phyloP scores from a whole-genome alignment of 768 basidiomycete species.

The Russula vinacea region DNA sequence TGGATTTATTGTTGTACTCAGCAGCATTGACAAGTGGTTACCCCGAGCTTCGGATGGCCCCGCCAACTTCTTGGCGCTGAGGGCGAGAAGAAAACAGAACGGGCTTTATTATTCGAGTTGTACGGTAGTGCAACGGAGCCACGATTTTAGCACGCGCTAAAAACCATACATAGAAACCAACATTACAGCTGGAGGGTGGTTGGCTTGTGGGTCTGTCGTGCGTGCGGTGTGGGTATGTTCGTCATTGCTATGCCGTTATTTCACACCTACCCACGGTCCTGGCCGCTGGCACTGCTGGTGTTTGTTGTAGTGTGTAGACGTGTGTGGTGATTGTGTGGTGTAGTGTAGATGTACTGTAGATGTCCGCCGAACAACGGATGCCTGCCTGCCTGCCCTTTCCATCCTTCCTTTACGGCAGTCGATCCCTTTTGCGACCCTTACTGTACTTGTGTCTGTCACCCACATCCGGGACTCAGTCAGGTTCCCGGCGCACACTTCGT shows the following conservation, averaged over 20 bases:
- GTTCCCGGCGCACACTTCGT: background rate
- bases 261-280: background rate
- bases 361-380: no score
- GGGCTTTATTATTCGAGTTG: background rate
- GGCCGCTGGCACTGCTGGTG: constrained; percentile 5
- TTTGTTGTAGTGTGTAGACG: background rate
- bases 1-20: background rate
- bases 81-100: background rate
- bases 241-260: constrained; percentile 22
- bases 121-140: background rate
- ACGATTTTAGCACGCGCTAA: background rate
- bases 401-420: no score
- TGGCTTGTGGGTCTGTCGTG: background rate
- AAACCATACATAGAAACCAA: no score
- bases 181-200: no score
- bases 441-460: no score
- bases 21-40: background rate
- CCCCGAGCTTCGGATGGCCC: background rate
- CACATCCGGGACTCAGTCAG: no score
- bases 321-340: no score
- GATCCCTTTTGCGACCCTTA: no score
- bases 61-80: no score
- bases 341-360: no score
- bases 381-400: no score
- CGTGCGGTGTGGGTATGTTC: background rate